These are phyloP conservation scores for Phyllosticta paracitricarpa DNA, from an alignment of 2,329 filamentous ascomycete genomes.

Conservation along the genomic window DNA sequence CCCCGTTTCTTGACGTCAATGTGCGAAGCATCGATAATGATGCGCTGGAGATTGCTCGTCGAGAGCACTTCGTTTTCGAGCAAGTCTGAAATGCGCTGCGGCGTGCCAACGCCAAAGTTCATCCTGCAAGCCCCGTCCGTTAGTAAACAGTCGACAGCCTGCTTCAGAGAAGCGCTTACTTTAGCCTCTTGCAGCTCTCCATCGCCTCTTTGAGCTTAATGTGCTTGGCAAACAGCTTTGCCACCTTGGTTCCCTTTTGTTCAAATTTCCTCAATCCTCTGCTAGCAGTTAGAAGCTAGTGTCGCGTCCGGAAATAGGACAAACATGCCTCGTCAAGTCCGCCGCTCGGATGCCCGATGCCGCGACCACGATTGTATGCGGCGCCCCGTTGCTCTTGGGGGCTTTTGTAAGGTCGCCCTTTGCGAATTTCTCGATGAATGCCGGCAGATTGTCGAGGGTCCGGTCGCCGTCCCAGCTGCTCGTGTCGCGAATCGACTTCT, in stretches of 20 bases:
- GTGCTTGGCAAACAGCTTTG: slow-evolving; percentile 95
- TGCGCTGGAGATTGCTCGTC: slow-evolving; percentile 59
- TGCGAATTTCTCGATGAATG: slow-evolving; percentile 62
- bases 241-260: slow-evolving; percentile 64
- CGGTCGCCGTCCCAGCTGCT: slow-evolving; percentile 61
- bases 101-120: slow-evolving; percentile 84
- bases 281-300: slow-evolving; percentile 23
- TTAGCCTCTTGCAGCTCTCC: slow-evolving; percentile 56
- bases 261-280: slow-evolving; percentile 63
- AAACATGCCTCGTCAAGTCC: slow-evolving; percentile 59
- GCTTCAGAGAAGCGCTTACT: slow-evolving; percentile 24
- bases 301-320: background rate
- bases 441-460: slow-evolving; percentile 61
- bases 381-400: slow-evolving; percentile 48
- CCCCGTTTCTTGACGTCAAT: slow-evolving; percentile 92
- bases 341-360: slow-evolving; percentile 77
- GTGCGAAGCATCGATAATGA: slow-evolving; percentile 85
- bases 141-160: background rate
- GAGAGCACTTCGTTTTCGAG: slow-evolving; percentile 70
- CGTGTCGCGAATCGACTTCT: slow-evolving; percentile 67
- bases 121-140: slow-evolving; percentile 35
- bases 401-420: slow-evolving; percentile 53
- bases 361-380: slow-evolving; percentile 81
- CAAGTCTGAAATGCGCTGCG: slow-evolving; percentile 69
- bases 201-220: slow-evolving; percentile 89